Evolutionary conservation across 2,329 filamentous ascomycete genomes (phyloP).

Genomic region (Macrophomina pseudophaseolina): DNA sequence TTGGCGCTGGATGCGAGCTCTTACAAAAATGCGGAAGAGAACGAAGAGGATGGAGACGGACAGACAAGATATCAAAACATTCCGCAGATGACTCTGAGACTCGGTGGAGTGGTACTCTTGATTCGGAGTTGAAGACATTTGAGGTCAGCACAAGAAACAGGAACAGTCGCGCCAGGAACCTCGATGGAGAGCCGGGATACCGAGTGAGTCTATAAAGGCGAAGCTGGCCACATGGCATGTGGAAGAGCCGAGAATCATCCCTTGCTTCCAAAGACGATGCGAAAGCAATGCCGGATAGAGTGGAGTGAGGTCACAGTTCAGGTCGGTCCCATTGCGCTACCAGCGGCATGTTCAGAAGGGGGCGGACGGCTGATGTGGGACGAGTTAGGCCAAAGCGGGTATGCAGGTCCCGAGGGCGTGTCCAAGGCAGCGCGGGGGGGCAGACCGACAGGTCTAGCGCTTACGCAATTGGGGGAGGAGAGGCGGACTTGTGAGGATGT

Average conservation of each 20-base stretch:
- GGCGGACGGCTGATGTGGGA: neutral
- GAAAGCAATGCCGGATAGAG: neutral
- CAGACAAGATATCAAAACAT: conserved; percentile 3
- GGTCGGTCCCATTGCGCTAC: neutral
- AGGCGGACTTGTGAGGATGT: neutral
- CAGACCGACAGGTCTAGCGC: neutral
- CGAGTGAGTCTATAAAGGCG: neutral
- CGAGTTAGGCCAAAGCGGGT: neutral
- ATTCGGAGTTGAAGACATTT: neutral
- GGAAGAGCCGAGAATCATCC: neutral
- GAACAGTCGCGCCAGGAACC: neutral
- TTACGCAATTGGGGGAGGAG: neutral
- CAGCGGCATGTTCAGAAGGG: neutral
- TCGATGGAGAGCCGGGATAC: neutral
- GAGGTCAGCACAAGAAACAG: neutral
- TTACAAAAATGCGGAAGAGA: neutral
- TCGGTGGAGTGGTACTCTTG: neutral
- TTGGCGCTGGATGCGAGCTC: conserved; percentile 7
- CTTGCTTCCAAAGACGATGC: neutral
- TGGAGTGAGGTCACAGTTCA: neutral
- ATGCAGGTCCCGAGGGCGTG: neutral
- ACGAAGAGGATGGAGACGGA: conserved; percentile 7
- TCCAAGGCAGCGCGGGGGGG: neutral
- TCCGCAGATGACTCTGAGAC: neutral
- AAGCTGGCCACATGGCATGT: neutral